A percentile compares a stretch with the other conserved stretches of the same genome.
phyloP scores from a whole-genome alignment of 2,329 filamentous ascomycete species.

The Venturia aucupariae region DNA sequence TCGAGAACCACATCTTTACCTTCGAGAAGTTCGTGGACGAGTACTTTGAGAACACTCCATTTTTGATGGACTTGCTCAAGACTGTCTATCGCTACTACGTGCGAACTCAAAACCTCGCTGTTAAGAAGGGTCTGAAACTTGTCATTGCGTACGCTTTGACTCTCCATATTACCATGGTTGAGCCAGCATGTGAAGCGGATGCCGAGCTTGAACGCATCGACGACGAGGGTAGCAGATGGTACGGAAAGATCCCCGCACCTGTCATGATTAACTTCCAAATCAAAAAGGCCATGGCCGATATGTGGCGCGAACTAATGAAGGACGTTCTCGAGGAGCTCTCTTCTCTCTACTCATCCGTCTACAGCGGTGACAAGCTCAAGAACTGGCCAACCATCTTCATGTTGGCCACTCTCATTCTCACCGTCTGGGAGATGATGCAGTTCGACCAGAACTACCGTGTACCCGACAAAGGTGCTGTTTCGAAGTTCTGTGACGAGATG shows the following conservation, averaged over 20 bases:
- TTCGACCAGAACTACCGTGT: slow-evolving; percentile 96
- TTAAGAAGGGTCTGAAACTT: slow-evolving; percentile 91
- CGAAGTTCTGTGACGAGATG: slow-evolving; percentile 96
- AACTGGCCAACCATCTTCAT: slow-evolving; percentile 99
- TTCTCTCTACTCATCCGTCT: slow-evolving; percentile 88
- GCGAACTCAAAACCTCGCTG: slow-evolving; percentile 78
- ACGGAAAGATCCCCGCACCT: slow-evolving; percentile 81
- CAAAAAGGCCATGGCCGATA: slow-evolving; percentile 91
- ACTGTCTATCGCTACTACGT: slow-evolving; percentile 88
- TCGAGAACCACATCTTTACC: slow-evolving; percentile 88
- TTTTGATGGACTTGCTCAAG: slow-evolving; percentile 93
- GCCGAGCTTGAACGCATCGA: slow-evolving; percentile 79
- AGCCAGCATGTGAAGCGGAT: slow-evolving; percentile 76
- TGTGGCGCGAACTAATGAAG: slow-evolving; percentile 97
- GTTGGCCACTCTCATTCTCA: slow-evolving; percentile 82
- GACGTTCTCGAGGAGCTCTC: slow-evolving; percentile 93
- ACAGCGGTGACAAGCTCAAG: slow-evolving; percentile 94
- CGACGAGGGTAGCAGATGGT: slow-evolving; percentile 77
- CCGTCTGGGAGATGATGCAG: slow-evolving; percentile 98
- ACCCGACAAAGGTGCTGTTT: slow-evolving; percentile 70
- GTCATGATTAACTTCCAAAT: slow-evolving; percentile 99
- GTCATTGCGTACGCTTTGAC: slow-evolving; percentile 95
- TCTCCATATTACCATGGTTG: slow-evolving; percentile 86
- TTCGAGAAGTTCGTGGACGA: slow-evolving; percentile 93
- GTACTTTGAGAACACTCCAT: slow-evolving; percentile 91